Percentiles rank a stretch among this genome's conserved stretches.
Conservation (phyloP, 176 grass and related monocot species). For the Oropetium thomaeum region DNA sequence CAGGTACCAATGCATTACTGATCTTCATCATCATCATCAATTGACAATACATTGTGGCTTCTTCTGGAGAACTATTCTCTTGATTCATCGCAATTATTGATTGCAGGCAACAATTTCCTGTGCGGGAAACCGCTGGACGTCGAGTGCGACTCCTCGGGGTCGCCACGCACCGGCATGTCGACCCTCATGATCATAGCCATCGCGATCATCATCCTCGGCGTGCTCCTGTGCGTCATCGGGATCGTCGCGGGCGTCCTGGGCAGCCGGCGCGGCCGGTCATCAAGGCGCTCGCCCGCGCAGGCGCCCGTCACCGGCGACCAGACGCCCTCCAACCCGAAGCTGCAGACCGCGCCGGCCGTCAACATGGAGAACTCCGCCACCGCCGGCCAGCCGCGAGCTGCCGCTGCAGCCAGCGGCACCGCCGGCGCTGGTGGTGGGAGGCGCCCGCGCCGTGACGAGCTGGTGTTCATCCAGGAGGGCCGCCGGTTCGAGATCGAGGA, state of each 20-base stretch:
- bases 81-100: background rate
- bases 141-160: constrained; percentile 15
- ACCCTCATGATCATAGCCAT: constrained; percentile 14
- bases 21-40: background rate
- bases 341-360: constrained; percentile 44
- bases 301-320: constrained; percentile 19
- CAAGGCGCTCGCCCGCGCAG: background rate
- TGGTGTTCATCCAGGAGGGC: constrained; percentile 74
- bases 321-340: constrained; percentile 43
- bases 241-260: constrained; percentile 1
- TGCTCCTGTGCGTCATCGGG: constrained; percentile 26
- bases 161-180: background rate
- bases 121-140: constrained; percentile 65
- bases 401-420: background rate
- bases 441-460: constrained; percentile 44
- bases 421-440: background rate
- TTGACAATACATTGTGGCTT: too few species aligned
- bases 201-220: constrained; percentile 34
- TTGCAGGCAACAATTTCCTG: constrained; percentile 61
- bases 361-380: constrained; percentile 27
- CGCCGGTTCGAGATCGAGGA: constrained; percentile 84
- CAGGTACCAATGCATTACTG: constrained; percentile 23
- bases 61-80: background rate
- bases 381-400: background rate
- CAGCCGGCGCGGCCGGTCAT: background rate